Evolutionary conservation across 2,329 filamentous ascomycete genomes (phyloP).

Genomic region (Nigrospora osmanthi): DNA sequence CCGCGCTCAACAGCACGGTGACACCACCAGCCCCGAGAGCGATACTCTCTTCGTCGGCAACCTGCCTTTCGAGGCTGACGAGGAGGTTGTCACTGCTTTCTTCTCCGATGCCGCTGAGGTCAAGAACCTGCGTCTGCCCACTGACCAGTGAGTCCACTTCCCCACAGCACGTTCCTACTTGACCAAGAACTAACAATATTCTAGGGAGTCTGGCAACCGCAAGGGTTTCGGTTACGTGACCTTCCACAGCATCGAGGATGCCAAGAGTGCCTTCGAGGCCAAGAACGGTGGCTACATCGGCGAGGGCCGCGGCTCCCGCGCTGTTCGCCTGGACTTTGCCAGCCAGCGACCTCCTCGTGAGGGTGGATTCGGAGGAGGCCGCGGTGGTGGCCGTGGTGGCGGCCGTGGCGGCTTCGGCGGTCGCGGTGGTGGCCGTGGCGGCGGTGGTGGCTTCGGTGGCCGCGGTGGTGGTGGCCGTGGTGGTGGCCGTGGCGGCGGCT

Average conservation of each 20-base stretch:
- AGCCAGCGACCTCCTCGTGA: constrained; percentile 56
- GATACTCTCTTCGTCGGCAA: constrained; percentile 91
- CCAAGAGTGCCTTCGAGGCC: constrained; percentile 63
- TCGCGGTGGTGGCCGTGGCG: constrained; percentile 40
- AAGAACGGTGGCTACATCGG: constrained; percentile 60
- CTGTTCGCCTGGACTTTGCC: constrained; percentile 78
- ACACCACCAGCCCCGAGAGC: constrained; percentile 69
- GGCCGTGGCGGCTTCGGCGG: constrained; percentile 37
- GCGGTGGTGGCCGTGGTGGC: constrained; percentile 36
- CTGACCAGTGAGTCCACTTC: constrained; percentile 55
- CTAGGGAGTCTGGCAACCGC: constrained; percentile 67
- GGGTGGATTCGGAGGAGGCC: constrained; percentile 38
- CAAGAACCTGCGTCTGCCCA: constrained; percentile 78
- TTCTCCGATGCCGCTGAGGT: constrained; percentile 67
- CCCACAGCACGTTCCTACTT: neutral
- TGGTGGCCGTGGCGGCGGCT: constrained; percentile 34
- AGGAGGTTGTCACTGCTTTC: constrained; percentile 65
- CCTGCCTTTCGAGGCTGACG: constrained; percentile 74
- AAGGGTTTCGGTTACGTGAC: constrained; percentile 93
- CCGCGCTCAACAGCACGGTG: constrained; percentile 65
- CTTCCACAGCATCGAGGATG: constrained; percentile 76
- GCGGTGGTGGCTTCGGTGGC: constrained; percentile 44
- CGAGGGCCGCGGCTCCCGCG: constrained; percentile 60
- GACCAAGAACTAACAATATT: constrained; percentile 14
- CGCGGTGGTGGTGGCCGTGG: constrained; percentile 35